Percentiles rank a stretch among this genome's conserved stretches.
Conservation (phyloP, 75 land plant genomes). For the Sequoiadendron giganteum region DNA sequence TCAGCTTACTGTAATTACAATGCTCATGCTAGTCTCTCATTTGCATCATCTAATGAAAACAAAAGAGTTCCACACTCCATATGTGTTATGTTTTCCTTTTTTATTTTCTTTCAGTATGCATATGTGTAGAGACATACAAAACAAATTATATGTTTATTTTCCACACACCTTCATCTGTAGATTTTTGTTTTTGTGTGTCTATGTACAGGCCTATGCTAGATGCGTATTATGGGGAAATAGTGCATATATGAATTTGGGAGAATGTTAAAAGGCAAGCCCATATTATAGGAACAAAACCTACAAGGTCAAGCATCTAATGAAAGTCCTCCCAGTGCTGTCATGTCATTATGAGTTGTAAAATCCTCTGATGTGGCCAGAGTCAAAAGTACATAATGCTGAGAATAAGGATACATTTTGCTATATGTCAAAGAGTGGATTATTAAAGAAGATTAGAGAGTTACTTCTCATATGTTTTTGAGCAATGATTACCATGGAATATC, state of each 20-base stretch:
- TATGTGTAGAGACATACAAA: background rate
- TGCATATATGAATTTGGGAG: background rate
- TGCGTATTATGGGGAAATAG: background rate
- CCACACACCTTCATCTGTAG: background rate
- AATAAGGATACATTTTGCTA: background rate
- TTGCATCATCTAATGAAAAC: background rate
- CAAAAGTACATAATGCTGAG: background rate
- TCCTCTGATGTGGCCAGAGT: background rate
- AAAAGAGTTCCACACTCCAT: background rate
- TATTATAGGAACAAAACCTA: background rate
- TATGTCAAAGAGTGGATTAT: background rate
- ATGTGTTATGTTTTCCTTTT: background rate
- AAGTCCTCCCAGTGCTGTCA: background rate
- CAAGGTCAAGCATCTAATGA: background rate
- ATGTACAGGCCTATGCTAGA: background rate
- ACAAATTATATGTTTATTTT: background rate
- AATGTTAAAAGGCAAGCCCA: background rate
- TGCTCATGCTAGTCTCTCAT: background rate
- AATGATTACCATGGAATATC: background rate
- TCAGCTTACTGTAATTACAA: constrained; percentile 2
- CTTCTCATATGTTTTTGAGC: background rate
- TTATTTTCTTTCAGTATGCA: background rate
- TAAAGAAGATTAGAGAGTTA: background rate
- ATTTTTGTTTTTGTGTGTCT: background rate
- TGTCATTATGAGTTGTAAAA: background rate